Percentiles rank a stretch among this genome's conserved stretches.
Conservation (phyloP, 2,329 filamentous ascomycete species). For the Fusarium odoratissimum region DNA sequence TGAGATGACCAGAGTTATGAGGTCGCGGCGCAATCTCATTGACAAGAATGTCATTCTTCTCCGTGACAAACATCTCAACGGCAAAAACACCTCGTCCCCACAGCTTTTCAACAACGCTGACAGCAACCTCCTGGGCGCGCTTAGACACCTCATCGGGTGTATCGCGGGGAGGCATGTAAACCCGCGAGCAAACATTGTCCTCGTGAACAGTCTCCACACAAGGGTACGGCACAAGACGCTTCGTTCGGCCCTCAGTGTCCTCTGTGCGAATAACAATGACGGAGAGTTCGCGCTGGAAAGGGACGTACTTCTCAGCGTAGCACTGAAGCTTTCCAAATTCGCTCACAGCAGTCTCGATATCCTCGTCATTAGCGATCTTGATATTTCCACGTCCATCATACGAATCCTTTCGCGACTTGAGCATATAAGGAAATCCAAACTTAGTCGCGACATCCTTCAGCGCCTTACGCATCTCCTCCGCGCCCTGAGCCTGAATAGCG, state of each 20-base stretch:
- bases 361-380: constrained; percentile 58
- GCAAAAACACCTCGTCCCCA: constrained; percentile 94
- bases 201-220: constrained; percentile 95
- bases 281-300: constrained; percentile 87
- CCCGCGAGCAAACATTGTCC: constrained; percentile 93
- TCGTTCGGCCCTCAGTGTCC: constrained; percentile 66
- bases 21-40: constrained; percentile 87
- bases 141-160: constrained; percentile 84
- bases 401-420: constrained; percentile 89
- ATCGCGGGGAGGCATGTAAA: constrained; percentile 84
- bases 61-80: constrained; percentile 92
- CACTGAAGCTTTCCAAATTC: constrained; percentile 77
- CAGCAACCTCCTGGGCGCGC: constrained; percentile 52
- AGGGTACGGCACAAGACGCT: constrained; percentile 77
- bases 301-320: constrained; percentile 91
- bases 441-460: constrained; percentile 71
- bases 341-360: constrained; percentile 72
- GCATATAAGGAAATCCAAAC: constrained; percentile 88
- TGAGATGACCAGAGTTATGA: constrained; percentile 96
- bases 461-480: constrained; percentile 67
- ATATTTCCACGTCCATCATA: constrained; percentile 88
- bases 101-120: constrained; percentile 76
- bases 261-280: constrained; percentile 96
- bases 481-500: constrained; percentile 65
- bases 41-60: constrained; percentile 77